phyloP scores from a whole-genome alignment of 768 basidiomycete species.

The Collybiopsis confluens region DNA sequence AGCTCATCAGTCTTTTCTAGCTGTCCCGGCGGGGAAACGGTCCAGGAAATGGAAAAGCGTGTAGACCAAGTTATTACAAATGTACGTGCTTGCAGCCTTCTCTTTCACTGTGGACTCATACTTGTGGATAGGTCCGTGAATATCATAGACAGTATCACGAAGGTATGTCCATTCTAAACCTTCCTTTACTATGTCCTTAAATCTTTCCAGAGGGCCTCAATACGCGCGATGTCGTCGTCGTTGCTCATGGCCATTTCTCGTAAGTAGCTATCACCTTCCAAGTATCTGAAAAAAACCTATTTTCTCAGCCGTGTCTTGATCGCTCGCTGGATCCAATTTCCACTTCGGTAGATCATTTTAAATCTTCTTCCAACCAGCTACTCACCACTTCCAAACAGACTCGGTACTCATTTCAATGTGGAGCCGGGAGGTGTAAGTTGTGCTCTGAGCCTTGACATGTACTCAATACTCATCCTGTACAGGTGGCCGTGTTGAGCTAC shows the following conservation, averaged over 20 bases:
- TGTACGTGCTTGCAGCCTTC: slow-evolving; percentile 31
- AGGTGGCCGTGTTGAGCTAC: slow-evolving; percentile 81
- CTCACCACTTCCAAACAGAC: slow-evolving; percentile 4
- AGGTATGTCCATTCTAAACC: background rate
- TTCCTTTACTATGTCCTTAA: too few relatives aligned
- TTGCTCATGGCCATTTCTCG: slow-evolving; percentile 72
- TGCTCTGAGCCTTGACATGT: background rate
- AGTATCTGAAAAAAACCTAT: slow-evolving; percentile 46
- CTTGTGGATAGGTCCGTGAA: slow-evolving; percentile 54
- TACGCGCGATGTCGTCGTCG: slow-evolving; percentile 78
- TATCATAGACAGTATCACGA: slow-evolving; percentile 70
- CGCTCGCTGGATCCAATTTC: slow-evolving; percentile 76
- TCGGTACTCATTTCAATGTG: slow-evolving; percentile 79
- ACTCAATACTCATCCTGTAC: background rate
- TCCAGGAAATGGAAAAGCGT: slow-evolving; percentile 70
- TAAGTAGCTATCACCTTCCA: background rate
- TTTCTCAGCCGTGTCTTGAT: slow-evolving; percentile 59
- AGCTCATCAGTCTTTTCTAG: slow-evolving; percentile 28
- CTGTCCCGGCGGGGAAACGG: slow-evolving; percentile 86
- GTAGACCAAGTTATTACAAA: slow-evolving; percentile 74
- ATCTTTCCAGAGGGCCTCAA: slow-evolving; percentile 41
- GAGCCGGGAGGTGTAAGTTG: slow-evolving; percentile 72
- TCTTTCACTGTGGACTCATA: background rate
- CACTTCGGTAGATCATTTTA: slow-evolving; percentile 32
- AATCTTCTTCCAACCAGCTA: background rate